phyloP scores from a whole-genome alignment of 768 basidiomycete species.

The Rhizopogon vesiculosus region DNA sequence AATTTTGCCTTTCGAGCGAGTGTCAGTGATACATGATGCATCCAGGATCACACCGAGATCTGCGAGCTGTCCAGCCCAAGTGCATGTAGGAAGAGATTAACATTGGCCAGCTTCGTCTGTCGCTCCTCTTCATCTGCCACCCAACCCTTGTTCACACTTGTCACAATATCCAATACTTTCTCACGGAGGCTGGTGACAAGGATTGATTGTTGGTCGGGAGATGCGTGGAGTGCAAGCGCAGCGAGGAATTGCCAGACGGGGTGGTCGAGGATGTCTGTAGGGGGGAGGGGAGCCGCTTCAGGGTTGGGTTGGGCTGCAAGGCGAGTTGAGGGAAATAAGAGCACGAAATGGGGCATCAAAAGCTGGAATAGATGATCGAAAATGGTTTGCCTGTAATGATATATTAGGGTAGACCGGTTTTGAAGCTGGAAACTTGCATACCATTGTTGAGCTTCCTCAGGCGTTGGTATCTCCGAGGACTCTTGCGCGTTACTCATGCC shows the following conservation, averaged over 20 bases:
- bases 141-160: conserved; percentile 74
- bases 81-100: conserved; percentile 86
- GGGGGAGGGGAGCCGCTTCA: conserved; percentile 25
- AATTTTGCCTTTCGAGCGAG: background rate
- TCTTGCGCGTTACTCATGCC: conserved; percentile 50
- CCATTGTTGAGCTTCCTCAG: conserved; percentile 80
- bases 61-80: conserved; percentile 71
- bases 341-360: conserved; percentile 68
- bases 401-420: background rate
- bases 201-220: conserved; percentile 81
- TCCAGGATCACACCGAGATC: conserved; percentile 42
- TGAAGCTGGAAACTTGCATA: conserved; percentile 29
- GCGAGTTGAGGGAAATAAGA: conserved; percentile 89
- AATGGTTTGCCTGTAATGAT: conserved; percentile 64
- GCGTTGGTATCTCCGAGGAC: conserved; percentile 48
- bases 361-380: conserved; percentile 85
- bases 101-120: conserved; percentile 79
- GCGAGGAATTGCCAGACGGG: conserved; percentile 96
- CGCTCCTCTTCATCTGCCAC: conserved; percentile 68
- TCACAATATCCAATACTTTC: conserved; percentile 89
- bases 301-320: conserved; percentile 40
- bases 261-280: conserved; percentile 71
- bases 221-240: conserved; percentile 80
- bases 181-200: conserved; percentile 85
- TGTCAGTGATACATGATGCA: background rate